Evolutionary conservation across 768 basidiomycete genomes (phyloP), one percentile per base, ranked within the genome.

Genomic region (Suillus subluteus): DNA sequence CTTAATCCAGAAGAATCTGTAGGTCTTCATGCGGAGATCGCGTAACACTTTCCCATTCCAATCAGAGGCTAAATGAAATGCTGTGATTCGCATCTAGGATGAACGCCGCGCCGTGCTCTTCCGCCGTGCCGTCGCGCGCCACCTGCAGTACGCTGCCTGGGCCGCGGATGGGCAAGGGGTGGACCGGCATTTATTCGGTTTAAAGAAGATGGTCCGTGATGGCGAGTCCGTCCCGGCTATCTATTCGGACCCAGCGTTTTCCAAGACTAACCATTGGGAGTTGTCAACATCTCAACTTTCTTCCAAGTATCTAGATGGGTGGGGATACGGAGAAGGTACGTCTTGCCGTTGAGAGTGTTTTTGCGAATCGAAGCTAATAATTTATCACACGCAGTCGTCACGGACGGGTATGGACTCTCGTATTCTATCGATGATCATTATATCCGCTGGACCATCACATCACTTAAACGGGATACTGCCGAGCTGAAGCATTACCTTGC

Each of bases 291-390:
- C 90, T 68, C 94, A 98, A 78, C 80, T 99, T 65, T 91, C 89
- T 61, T 90, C 88, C 54, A 83, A 82, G 62, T 96, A 85, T 76
- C 81, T 99, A 41, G 94, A 96, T 71, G 95, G 95, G 26, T 99
- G 97, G 97, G 98, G 97, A 16, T 98, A 98, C 74, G 95, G 96
- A 9, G 94, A 97, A 85, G 93, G 93, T 94, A 66, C 69, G 85
- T 77, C 32, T 9, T 65, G 30, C 38, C 43, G 67, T 44, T 37
- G 66, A 12, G 8, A 18, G 48, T 9, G 21, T 43, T 18, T 13
- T 35, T 18, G 54, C 9, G 18, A 37, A 35, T 65, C 32, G 13
- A 32, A 15, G 41, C 7, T 4, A 50, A 12, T 40, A 35, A 16
- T 52, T 26, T 44, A n/a, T n/a, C 30, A 9, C 54, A 73, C 72